phyloP scores from a whole-genome alignment of 139 green algal species.

The Marvania coccoides region DNA sequence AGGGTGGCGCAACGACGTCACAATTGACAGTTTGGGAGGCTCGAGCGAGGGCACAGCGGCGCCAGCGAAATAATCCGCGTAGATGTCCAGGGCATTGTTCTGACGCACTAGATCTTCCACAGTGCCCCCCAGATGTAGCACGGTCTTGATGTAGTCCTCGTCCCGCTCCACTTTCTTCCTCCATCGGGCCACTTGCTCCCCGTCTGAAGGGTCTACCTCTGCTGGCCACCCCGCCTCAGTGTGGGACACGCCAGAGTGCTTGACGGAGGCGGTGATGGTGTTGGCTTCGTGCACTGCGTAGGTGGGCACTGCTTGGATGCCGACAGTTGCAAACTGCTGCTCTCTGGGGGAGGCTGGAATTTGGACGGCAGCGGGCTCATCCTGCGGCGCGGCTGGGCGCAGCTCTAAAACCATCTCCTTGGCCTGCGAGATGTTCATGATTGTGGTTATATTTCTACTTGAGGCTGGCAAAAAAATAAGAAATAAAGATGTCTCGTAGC shows the following conservation, averaged over 20 bases:
- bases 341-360: background rate
- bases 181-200: conserved; percentile 77
- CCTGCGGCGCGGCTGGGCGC: background rate
- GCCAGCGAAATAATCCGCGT: conserved; percentile 82
- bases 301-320: background rate
- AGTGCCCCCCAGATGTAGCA: conserved; percentile 48
- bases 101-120: conserved; percentile 81
- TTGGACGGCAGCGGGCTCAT: background rate
- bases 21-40: conserved; percentile 42
- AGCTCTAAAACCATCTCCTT: background rate
- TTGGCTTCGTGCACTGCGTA: background rate
- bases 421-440: background rate
- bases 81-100: conserved; percentile 96
- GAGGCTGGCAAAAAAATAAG: background rate
- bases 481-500: background rate
- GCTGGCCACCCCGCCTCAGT: conserved; percentile 90
- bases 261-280: no score
- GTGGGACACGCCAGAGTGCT: conserved; percentile 55
- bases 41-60: background rate
- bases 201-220: conserved; percentile 84
- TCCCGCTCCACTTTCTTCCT: conserved; percentile 83
- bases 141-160: conserved; percentile 86
- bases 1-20: conserved; percentile 82
- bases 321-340: background rate
- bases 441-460: background rate